Evolutionary conservation across 1,284 basidiomycete genomes (phyloP).

Genomic region (Fomitopsis palustris): DNA sequence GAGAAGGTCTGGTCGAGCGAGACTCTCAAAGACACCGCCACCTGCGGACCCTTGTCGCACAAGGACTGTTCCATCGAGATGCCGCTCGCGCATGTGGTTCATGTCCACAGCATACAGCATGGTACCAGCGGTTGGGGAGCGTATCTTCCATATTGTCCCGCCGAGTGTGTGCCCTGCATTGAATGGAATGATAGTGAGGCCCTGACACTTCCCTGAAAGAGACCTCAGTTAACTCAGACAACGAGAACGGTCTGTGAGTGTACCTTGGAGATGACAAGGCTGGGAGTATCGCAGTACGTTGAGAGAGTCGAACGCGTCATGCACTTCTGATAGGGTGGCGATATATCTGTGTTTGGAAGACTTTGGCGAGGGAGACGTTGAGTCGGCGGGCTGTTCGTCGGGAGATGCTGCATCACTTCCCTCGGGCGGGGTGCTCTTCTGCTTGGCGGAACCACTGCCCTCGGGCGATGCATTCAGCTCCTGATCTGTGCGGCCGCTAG

Average conservation of each 20-base stretch:
- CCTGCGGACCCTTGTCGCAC: slow-evolving; percentile 54
- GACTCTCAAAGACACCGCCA: slow-evolving; percentile 82
- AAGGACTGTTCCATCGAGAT: slow-evolving; percentile 92
- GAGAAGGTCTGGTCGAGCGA: slow-evolving; percentile 87
- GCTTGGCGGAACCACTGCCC: not conserved
- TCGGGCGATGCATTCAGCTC: not conserved
- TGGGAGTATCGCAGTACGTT: slow-evolving; percentile 94
- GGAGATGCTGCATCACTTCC: slow-evolving; percentile 13
- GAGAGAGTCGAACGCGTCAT: slow-evolving; percentile 91
- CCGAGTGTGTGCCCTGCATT: slow-evolving; percentile 95
- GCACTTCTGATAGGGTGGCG: slow-evolving; percentile 81
- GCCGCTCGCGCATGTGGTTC: slow-evolving; percentile 96
- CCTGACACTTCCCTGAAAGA: slow-evolving; percentile 76
- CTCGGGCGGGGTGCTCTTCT: not conserved
- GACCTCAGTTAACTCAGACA: slow-evolving; percentile 1
- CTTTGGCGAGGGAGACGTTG: slow-evolving; percentile 2
- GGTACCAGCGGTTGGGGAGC: slow-evolving; percentile 94
- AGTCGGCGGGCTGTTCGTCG: slow-evolving; percentile 2
- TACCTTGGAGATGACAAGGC: slow-evolving; percentile 92
- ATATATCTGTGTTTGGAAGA: slow-evolving; percentile 53
- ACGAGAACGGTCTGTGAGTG: slow-evolving; percentile 17
- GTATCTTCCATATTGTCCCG: slow-evolving; percentile 97
- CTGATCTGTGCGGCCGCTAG: not conserved
- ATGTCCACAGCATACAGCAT: slow-evolving; percentile 94
- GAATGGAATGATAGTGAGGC: slow-evolving; percentile 94